These are phyloP conservation scores for Mediolabrus comicus DNA, from an alignment of 108 stramenopile genomes.

Conservation along the genomic window DNA sequence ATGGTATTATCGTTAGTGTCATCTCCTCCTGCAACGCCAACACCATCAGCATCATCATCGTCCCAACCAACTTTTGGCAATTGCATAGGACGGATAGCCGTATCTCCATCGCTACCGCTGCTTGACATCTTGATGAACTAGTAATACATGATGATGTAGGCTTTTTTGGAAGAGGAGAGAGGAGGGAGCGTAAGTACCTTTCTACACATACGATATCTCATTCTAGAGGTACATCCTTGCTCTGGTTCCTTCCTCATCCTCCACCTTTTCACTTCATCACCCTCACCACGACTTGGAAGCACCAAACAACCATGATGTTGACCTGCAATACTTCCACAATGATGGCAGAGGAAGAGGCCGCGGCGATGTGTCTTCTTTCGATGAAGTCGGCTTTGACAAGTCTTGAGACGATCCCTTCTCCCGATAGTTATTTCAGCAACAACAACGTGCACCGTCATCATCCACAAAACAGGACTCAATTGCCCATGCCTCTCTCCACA, in stretches of 20 bases:
- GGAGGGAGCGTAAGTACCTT: no score
- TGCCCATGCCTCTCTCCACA: slow-evolving; percentile 24
- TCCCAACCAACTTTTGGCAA: slow-evolving; percentile 25
- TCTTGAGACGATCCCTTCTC: not conserved
- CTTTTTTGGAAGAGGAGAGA: no score
- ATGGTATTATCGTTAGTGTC: not conserved
- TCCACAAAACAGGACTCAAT: not conserved
- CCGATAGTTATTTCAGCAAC: not conserved
- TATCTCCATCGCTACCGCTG: not conserved
- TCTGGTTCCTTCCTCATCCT: no score
- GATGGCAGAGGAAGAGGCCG: not conserved
- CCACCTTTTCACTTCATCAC: no score
- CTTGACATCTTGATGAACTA: no score
- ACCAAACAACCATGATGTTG: no score
- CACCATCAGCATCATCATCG: slow-evolving; percentile 7
- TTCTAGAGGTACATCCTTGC: no score
- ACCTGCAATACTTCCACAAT: not conserved
- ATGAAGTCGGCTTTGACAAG: not conserved
- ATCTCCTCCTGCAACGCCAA: not conserved
- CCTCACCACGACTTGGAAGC: no score
- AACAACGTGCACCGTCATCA: not conserved
- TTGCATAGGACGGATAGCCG: slow-evolving; percentile 9
- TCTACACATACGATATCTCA: no score
- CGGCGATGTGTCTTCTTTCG: not conserved
- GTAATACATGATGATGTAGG: no score